A percentile compares a stretch with the other conserved stretches of the same genome.
Conservation (phyloP, 2,329 filamentous ascomycete species). For the Hymenoscyphus occultus region DNA sequence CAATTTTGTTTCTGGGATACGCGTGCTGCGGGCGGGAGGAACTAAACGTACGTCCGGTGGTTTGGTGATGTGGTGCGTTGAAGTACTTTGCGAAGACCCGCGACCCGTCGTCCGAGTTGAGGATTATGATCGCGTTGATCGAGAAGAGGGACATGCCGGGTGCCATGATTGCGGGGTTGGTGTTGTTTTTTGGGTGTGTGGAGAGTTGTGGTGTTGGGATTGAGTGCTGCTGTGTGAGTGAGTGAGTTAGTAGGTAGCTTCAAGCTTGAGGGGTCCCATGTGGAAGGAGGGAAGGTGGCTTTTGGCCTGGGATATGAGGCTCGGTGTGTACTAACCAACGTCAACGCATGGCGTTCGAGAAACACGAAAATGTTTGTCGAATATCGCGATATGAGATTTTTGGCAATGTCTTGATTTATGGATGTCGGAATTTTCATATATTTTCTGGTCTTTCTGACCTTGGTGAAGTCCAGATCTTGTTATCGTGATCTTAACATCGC, state of each 20-base stretch:
- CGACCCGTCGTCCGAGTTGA: slow-evolving; percentile 82
- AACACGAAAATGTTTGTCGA: too few species aligned
- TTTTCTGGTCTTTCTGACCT: too few species aligned
- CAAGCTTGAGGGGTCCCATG: neutral
- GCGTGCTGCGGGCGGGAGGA: slow-evolving; percentile 27
- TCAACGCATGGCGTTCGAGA: too few species aligned
- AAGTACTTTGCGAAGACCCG: slow-evolving; percentile 96
- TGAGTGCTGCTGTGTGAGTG: neutral
- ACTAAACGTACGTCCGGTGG: slow-evolving; percentile 31
- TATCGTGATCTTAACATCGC: too few species aligned
- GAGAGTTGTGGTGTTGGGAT: neutral
- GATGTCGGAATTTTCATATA: too few species aligned
- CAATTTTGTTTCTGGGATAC: neutral
- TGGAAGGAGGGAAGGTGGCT: neutral
- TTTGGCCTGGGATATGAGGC: neutral
- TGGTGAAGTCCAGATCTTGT: too few species aligned
- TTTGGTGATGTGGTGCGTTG: slow-evolving; percentile 59
- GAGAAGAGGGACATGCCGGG: slow-evolving; percentile 73
- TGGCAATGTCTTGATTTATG: too few species aligned
- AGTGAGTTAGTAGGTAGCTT: neutral
- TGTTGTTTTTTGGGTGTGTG: neutral
- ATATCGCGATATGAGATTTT: too few species aligned
- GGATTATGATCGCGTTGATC: slow-evolving; percentile 73
- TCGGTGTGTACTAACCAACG: too few species aligned
- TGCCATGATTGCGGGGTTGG: slow-evolving; percentile 53